phyloP scores from a whole-genome alignment of 345 rosid species.

The Populus tremula region DNA sequence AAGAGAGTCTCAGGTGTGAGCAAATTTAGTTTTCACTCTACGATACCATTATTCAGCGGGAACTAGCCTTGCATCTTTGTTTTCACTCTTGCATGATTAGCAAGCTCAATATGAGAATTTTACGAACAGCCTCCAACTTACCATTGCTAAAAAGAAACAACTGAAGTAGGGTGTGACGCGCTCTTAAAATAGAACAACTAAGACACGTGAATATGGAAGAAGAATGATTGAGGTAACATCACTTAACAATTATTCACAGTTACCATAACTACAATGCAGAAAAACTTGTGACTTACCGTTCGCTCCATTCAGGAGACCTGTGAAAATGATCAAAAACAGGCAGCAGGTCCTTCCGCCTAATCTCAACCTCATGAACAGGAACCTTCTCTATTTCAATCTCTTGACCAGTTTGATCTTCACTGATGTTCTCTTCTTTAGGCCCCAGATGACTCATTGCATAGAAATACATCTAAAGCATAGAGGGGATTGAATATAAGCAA shows the following conservation, averaged over 20 bases:
- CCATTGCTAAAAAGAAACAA: not conserved
- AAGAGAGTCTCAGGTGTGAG: not conserved
- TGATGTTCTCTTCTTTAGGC: constrained; percentile 26
- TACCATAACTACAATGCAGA: not conserved
- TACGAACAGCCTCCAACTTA: not conserved
- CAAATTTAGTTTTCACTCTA: not conserved
- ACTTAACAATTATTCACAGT: not conserved
- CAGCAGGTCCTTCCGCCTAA: constrained; percentile 67
- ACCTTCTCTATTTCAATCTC: constrained; percentile 76
- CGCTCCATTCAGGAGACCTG: constrained; percentile 49
- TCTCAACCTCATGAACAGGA: constrained; percentile 65
- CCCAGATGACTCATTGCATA: constrained; percentile 43
- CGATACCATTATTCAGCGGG: not conserved
- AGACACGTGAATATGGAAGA: not conserved
- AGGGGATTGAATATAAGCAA: constrained; percentile 18
- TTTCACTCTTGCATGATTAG: not conserved
- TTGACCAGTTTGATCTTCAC: constrained; percentile 39
- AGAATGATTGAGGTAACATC: not conserved
- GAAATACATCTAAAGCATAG: constrained; percentile 58
- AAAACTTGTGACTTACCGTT: constrained; percentile 40
- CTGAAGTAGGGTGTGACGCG: not conserved
- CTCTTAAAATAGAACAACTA: not conserved
- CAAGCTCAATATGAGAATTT: not conserved
- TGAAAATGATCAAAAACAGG: constrained; percentile 81
- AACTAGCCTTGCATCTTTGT: not conserved